Conservation (phyloP, 2,329 filamentous ascomycete genomes). For the Pseudocercospora musae region DNA sequence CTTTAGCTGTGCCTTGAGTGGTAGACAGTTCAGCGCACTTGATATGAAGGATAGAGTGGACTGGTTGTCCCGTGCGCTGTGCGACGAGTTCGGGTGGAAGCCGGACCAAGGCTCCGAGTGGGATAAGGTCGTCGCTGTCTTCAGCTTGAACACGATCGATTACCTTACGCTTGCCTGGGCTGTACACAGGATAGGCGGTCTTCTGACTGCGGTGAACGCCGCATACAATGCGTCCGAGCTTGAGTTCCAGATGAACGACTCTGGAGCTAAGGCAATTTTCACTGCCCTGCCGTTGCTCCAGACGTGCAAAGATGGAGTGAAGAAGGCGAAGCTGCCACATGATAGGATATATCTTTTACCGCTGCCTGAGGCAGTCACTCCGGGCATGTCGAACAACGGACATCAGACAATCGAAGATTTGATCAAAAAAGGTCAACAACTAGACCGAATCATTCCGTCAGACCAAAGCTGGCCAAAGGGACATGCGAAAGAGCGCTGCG, state of each 20-base stretch:
- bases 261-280: constrained; percentile 66
- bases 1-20: constrained; percentile 71
- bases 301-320: constrained; percentile 62
- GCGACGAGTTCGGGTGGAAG: constrained; percentile 67
- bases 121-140: constrained; percentile 76
- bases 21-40: constrained; percentile 60
- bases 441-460: constrained; percentile 50
- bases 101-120: constrained; percentile 70
- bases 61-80: constrained; percentile 63
- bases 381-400: constrained; percentile 46
- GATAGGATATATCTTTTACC: constrained; percentile 68
- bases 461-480: constrained; percentile 60
- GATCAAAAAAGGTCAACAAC: constrained; percentile 56
- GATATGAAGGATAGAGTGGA: constrained; percentile 67
- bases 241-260: constrained; percentile 68
- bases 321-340: constrained; percentile 60
- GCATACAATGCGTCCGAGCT: constrained; percentile 68
- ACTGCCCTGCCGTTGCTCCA: constrained; percentile 66
- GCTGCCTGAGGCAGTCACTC: constrained; percentile 55
- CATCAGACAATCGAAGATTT: constrained; percentile 67
- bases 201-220: constrained; percentile 72
- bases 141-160: constrained; percentile 81
- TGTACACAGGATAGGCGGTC: constrained; percentile 69
- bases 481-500: constrained; percentile 64
- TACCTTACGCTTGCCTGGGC: constrained; percentile 71